Base-by-base conservation (phyloP, 2,329 filamentous ascomycete genomes). In the Nigrospora oryzae region DNA sequence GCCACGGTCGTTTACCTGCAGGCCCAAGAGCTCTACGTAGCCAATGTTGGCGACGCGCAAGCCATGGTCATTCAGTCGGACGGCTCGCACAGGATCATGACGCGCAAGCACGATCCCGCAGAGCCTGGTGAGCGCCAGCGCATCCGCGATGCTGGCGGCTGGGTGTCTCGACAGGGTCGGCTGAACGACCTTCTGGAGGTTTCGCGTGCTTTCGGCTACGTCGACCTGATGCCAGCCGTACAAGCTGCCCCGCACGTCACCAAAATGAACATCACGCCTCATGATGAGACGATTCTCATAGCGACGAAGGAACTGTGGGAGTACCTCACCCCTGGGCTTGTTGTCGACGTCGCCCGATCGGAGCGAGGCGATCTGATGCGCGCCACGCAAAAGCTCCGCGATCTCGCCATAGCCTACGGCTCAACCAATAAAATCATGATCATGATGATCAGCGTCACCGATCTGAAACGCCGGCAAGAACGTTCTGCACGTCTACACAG, bases 391-490 rank as follows among this genome's bases (percentile, higher is more conserved):
- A 95, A 95, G 67, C 76, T 98, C 31, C 83, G 93, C 47, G 93
- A 98, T 67, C 73, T 97, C 44, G 93, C 93, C 36, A 95, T 98
- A 60, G 89, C 91, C 1, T 97, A 96, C 62, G 93, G 93, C 43
- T 88, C 91, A 12, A 90, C 83, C 1, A 85, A 84, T 59, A 98
- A 98, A 68, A 87, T 97, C 51, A 97, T 97, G 90, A 89, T 98
- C 38, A 97, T 97, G 91, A 88, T 98, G 72, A 83, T 98, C 44
- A 91, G 90, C 45, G 86, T 98, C 34, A 84, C 86, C 45, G 90
- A 97, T 59, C 70, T 98, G 44, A 91, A 95, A 67, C 86, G 87
- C 60, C 81, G 89, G 50, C 71, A 75, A 46, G 86, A 94, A 61
- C 79, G 86, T 51, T 86, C 84, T 43, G 58, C 59, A 64, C 83